Conservation (phyloP, 768 basidiomycete species). For the Tricholoma hemisulphureum region DNA sequence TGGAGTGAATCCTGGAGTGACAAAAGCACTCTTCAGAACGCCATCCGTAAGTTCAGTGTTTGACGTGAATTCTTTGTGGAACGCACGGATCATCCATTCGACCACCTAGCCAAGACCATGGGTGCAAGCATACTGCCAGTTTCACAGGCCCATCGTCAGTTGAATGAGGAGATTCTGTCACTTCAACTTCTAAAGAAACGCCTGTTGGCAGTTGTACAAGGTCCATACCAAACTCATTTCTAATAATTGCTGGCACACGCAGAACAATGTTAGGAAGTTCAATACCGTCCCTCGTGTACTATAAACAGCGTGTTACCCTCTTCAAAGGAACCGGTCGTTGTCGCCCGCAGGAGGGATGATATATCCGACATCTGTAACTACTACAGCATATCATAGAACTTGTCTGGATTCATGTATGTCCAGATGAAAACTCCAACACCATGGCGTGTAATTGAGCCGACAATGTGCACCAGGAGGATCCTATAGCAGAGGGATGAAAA, state of each 20-base stretch:
- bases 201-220: slow-evolving; percentile 19
- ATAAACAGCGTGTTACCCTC: too few relatives aligned
- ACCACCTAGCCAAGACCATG: slow-evolving; percentile 86
- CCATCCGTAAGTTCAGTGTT: background rate
- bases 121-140: slow-evolving; percentile 72
- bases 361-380: too few relatives aligned
- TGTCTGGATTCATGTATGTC: too few relatives aligned
- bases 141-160: slow-evolving; percentile 29
- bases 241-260: background rate
- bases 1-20: slow-evolving; percentile 42
- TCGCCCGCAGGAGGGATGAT: too few relatives aligned
- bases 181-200: slow-evolving; percentile 39
- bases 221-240: slow-evolving; percentile 2
- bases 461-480: too few relatives aligned
- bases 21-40: slow-evolving; percentile 41
- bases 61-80: slow-evolving; percentile 1
- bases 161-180: slow-evolving; percentile 26
- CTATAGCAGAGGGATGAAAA: too few relatives aligned
- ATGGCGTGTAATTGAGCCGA: too few relatives aligned
- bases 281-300: too few relatives aligned
- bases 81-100: slow-evolving; percentile 75
- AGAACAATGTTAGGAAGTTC: too few relatives aligned
- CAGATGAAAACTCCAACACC: too few relatives aligned
- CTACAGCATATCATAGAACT: too few relatives aligned
- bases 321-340: too few relatives aligned